A percentile compares a stretch with the other conserved stretches of the same genome.
phyloP scores from a whole-genome alignment of 805 yeast species.

The Soucietia sequanensis region DNA sequence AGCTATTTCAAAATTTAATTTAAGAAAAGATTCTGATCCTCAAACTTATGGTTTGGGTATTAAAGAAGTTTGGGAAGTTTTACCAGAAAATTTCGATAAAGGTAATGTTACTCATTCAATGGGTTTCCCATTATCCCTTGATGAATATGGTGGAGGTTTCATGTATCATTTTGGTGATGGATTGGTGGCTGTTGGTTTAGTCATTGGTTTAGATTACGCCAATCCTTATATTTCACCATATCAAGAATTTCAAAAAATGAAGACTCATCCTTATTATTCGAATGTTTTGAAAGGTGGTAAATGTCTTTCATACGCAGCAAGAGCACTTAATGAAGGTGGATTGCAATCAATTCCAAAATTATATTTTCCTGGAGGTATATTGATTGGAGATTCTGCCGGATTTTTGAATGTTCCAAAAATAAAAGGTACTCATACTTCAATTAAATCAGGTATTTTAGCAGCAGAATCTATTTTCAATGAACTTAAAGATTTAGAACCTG shows the following conservation, averaged over 20 bases:
- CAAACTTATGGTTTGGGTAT: slow-evolving; percentile 97
- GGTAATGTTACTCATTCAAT: slow-evolving; percentile 85
- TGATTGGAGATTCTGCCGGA: slow-evolving; percentile 96
- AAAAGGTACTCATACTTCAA: slow-evolving; percentile 97
- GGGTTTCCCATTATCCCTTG: slow-evolving; percentile 79
- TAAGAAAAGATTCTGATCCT: slow-evolving; percentile 62
- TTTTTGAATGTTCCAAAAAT: slow-evolving; percentile 96
- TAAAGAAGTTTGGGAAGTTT: slow-evolving; percentile 96
- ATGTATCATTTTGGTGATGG: slow-evolving; percentile 96
- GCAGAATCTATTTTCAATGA: slow-evolving; percentile 73
- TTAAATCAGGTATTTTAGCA: slow-evolving; percentile 93
- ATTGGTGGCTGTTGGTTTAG: slow-evolving; percentile 88
- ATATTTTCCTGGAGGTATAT: slow-evolving; percentile 92
- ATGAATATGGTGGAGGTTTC: slow-evolving; percentile 94
- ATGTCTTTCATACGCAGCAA: slow-evolving; percentile 91
- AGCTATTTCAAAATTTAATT: slow-evolving; percentile 62
- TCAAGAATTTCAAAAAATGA: slow-evolving; percentile 93
- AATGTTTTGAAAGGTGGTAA: slow-evolving; percentile 81
- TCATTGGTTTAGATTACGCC: slow-evolving; percentile 88
- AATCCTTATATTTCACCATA: slow-evolving; percentile 96
- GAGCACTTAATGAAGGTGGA: slow-evolving; percentile 98
- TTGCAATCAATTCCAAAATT: slow-evolving; percentile 87
- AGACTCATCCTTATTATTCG: slow-evolving; percentile 82
- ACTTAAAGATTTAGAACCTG: slow-evolving; percentile 42
- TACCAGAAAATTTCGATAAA: slow-evolving; percentile 71